Evolutionary conservation across 2,329 filamentous ascomycete genomes (phyloP).

Genomic region (Atkinsonella hypoxylon): DNA sequence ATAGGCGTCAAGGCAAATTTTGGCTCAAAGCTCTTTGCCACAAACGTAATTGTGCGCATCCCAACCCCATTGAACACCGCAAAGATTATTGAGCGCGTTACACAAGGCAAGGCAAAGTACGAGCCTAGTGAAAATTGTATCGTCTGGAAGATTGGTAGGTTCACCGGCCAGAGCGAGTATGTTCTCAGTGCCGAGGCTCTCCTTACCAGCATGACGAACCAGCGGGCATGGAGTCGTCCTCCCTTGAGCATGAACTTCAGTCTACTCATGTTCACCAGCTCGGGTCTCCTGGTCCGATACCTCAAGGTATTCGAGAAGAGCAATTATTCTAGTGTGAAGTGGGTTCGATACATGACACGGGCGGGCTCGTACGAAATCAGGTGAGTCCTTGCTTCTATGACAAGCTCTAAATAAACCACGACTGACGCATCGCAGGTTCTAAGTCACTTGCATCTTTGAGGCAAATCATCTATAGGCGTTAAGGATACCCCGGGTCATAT

Average conservation of each 20-base stretch:
- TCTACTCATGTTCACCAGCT: constrained; percentile 95
- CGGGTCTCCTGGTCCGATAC: constrained; percentile 82
- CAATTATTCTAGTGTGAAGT: constrained; percentile 97
- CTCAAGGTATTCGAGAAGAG: constrained; percentile 99
- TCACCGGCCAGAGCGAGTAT: constrained; percentile 94
- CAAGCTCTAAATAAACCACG: background rate
- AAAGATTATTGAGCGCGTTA: constrained; percentile 82
- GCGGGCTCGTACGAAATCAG: constrained; percentile 96
- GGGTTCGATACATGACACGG: constrained; percentile 98
- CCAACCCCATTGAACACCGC: constrained; percentile 95
- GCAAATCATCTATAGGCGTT: constrained; percentile 4
- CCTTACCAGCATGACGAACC: constrained; percentile 93
- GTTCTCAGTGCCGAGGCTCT: constrained; percentile 89
- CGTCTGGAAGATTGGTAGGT: constrained; percentile 97
- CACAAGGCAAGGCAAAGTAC: constrained; percentile 95
- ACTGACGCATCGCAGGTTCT: constrained; percentile 21
- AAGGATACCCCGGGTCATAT: background rate
- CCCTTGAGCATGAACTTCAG: constrained; percentile 88
- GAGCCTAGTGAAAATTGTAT: constrained; percentile 97
- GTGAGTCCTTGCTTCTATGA: constrained; percentile 29
- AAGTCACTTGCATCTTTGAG: constrained; percentile 9
- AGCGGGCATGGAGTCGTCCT: constrained; percentile 92
- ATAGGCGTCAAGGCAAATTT: constrained; percentile 97
- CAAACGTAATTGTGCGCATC: constrained; percentile 88
- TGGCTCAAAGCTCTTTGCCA: constrained; percentile 89